phyloP scores from a whole-genome alignment of 179 eudicot genomes.

The Carnegiea gigantea region DNA sequence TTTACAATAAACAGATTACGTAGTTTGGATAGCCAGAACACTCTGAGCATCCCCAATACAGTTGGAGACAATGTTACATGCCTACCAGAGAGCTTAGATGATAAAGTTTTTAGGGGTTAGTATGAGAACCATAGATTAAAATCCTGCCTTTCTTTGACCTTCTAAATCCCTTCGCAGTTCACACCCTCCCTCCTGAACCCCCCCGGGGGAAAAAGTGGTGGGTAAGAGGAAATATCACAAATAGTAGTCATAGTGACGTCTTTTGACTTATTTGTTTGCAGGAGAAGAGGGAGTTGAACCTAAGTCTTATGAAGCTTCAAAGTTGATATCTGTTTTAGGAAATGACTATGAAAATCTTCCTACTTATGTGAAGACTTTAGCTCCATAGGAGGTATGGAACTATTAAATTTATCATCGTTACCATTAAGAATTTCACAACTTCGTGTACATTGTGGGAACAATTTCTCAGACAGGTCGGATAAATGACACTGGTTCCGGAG shows the following conservation, averaged over 20 bases:
- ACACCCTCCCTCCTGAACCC: background rate
- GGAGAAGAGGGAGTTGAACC: constrained; percentile 37
- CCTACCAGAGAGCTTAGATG: background rate
- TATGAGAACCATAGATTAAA: background rate
- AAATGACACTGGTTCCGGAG: background rate
- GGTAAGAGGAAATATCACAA: background rate
- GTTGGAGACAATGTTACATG: constrained; percentile 18
- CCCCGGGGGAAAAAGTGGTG: background rate
- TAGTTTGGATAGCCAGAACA: constrained; percentile 18
- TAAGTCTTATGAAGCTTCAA: constrained; percentile 37
- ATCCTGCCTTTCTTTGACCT: background rate
- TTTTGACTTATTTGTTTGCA: constrained; percentile 18
- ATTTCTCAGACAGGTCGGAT: background rate
- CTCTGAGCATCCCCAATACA: background rate
- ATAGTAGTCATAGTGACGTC: background rate
- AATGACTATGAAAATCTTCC: constrained; percentile 83
- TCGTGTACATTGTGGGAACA: background rate
- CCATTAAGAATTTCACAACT: background rate
- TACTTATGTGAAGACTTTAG: constrained; percentile 69
- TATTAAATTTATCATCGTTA: background rate
- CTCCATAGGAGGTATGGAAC: constrained; percentile 77
- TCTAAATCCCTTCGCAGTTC: background rate
- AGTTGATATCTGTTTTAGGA: constrained; percentile 39
- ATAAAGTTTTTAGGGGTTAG: background rate
- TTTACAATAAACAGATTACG: constrained; percentile 19